Evolutionary conservation across 2,329 filamentous ascomycete genomes (phyloP), one percentile per base, ranked within the genome.

Genomic region (Annulohypoxylon truncatum): DNA sequence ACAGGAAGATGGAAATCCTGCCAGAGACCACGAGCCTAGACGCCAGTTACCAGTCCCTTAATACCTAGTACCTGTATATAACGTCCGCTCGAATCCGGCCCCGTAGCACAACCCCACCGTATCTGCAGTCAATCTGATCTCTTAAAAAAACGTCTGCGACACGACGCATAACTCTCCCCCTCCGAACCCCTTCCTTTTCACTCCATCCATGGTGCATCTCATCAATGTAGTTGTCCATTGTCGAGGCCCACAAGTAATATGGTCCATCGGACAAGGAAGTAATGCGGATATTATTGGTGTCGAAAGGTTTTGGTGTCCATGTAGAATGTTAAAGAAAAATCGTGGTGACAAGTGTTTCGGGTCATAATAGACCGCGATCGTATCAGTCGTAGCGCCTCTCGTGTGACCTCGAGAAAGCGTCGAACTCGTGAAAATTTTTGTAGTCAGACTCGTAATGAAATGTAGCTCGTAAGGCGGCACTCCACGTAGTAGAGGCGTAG

Each of bases 301-400:
- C 15, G 51, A 51, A 44, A 54, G 53, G 65, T 51, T 48, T 15
- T 35, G 50, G 46, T 52, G 56, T 57, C 52, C 62, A 50, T 71
- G 66, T 65, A 66, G 40, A 59, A 71, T 71, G 67, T 64, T 70
- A 74, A 68, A 63, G 69, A 72, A 75, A 68, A 67, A 59, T 68
- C 61, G 59, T 72, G 31, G 65, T 67, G 28, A 58, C 35, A 58
- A 53, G 62, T 64, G 4, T 42, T 57, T 69, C 53, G 56, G 63
- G 68, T 71, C 67, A 57, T 64, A 48, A 46, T 56, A 28, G 59
- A 66, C 61, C 62, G 40, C 65, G 62, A 66, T 68, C 62, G 61
- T 65, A 53, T 69, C 64, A 64, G 66, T 62, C 66, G 51, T 70
- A 60, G 59, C 20, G 42, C 26, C 55, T 63, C 64, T 63, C 55